phyloP scores from a whole-genome alignment of 371 early-diverging fungal species.

The Circinella minor region DNA sequence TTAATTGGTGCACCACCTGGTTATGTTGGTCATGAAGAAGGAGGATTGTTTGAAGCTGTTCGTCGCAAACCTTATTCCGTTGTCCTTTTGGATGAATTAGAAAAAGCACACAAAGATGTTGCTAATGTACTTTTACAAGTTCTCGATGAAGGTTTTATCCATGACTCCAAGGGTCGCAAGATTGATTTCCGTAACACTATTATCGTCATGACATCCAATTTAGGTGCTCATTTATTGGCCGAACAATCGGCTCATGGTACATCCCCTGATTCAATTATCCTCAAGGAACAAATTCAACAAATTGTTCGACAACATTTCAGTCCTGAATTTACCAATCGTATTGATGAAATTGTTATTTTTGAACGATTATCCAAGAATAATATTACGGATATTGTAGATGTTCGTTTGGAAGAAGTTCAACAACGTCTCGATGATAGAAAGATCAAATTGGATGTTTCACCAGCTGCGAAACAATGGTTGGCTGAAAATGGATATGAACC shows the following conservation, averaged over 20 bases:
- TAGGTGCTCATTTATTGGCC: constrained; percentile 65
- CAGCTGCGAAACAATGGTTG: constrained; percentile 79
- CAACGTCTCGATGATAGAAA: constrained; percentile 74
- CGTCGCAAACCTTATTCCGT: constrained; percentile 90
- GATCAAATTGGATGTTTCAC: constrained; percentile 67
- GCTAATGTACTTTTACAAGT: constrained; percentile 83
- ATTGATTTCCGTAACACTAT: constrained; percentile 94
- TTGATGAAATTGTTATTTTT: constrained; percentile 88
- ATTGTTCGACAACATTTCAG: constrained; percentile 84
- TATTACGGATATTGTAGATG: constrained; percentile 83
- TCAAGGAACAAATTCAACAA: constrained; percentile 66
- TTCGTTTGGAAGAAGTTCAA: constrained; percentile 81
- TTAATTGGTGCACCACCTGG: constrained; percentile 94
- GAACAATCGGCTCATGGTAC: constrained; percentile 23
- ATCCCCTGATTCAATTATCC: constrained; percentile 36
- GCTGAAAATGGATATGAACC: constrained; percentile 83
- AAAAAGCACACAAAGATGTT: constrained; percentile 89
- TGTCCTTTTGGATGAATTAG: constrained; percentile 91
- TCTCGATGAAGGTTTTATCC: constrained; percentile 91
- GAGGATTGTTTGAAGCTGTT: constrained; percentile 90
- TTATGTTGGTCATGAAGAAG: constrained; percentile 86
- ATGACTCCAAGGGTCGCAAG: constrained; percentile 83
- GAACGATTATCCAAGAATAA: constrained; percentile 75
- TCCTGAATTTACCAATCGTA: constrained; percentile 91
- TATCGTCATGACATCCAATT: constrained; percentile 92